A percentile compares a stretch with the other conserved stretches of the same genome.
phyloP scores from a whole-genome alignment of 2,329 filamentous ascomycete species.

The Epichloe elymi region DNA sequence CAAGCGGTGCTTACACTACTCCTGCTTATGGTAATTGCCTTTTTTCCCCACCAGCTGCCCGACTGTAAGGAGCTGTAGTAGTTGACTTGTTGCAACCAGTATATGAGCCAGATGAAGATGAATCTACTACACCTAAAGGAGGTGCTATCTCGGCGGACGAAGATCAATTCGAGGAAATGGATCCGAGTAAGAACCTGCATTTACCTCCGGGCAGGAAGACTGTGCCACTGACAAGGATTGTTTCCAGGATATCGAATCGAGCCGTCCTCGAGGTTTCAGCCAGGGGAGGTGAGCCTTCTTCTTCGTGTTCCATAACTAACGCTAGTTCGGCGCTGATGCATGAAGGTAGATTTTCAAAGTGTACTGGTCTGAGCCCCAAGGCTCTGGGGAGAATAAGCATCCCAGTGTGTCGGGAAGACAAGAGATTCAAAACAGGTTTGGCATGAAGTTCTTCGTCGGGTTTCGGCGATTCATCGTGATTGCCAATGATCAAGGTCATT shows the following conservation, averaged over 20 bases:
- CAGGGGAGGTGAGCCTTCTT: slow-evolving; percentile 25
- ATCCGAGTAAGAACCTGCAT: slow-evolving; percentile 21
- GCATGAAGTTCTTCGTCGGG: slow-evolving; percentile 31
- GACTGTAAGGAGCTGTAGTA: neutral
- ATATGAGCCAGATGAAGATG: slow-evolving; percentile 5
- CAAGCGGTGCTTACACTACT: neutral
- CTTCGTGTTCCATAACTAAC: neutral
- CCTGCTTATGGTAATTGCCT: neutral
- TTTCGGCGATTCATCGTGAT: slow-evolving; percentile 43
- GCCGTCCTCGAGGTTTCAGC: slow-evolving; percentile 25
- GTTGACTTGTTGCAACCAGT: neutral
- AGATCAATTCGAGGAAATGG: slow-evolving; percentile 15
- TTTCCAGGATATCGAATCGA: slow-evolving; percentile 26
- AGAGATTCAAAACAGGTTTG: slow-evolving; percentile 21
- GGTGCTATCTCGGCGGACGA: neutral
- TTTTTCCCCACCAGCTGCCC: neutral
- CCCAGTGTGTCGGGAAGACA: slow-evolving; percentile 20
- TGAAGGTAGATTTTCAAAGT: slow-evolving; percentile 38
- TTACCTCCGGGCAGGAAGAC: neutral
- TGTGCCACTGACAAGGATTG: neutral
- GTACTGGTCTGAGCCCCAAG: slow-evolving; percentile 39
- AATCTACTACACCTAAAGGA: neutral
- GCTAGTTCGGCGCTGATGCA: slow-evolving; percentile 1
- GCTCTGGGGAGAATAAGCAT: slow-evolving; percentile 18
- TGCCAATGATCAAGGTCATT: slow-evolving; percentile 37